Percentiles rank a stretch among this genome's conserved stretches.
Conservation (phyloP, 1,284 basidiomycete species). For the Microbotryum silenes-acaulis region DNA sequence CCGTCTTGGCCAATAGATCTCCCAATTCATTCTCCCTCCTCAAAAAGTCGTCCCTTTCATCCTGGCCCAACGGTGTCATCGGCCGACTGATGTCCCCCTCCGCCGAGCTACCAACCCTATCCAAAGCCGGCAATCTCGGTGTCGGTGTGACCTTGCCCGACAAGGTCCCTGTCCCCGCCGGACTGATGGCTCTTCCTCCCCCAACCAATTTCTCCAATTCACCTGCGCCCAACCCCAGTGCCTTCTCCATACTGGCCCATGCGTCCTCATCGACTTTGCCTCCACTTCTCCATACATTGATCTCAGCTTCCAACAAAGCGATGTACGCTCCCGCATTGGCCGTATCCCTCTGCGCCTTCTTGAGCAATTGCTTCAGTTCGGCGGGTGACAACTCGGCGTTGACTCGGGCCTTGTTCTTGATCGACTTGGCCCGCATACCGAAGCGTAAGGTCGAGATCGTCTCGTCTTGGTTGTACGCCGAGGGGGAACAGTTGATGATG, state of each 20-base stretch:
- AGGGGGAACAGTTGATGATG: slow-evolving; percentile 98
- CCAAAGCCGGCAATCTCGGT: slow-evolving; percentile 42
- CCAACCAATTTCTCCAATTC: slow-evolving; percentile 31
- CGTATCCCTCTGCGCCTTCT: slow-evolving; percentile 81
- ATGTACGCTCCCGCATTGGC: slow-evolving; percentile 80
- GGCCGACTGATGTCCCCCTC: slow-evolving; percentile 53
- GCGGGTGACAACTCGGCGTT: slow-evolving; percentile 95
- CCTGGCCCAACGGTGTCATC: slow-evolving; percentile 79
- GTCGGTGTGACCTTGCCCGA: slow-evolving; percentile 30
- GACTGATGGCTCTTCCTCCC: slow-evolving; percentile 32
- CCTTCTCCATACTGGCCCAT: slow-evolving; percentile 68
- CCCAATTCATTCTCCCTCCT: slow-evolving; percentile 93
- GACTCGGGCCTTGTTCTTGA: slow-evolving; percentile 99
- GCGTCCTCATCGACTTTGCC: slow-evolving; percentile 75
- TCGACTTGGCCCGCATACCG: slow-evolving; percentile 91
- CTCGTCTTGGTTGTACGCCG: slow-evolving; percentile 92
- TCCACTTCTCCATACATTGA: slow-evolving; percentile 83
- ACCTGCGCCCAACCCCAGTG: slow-evolving; percentile 37
- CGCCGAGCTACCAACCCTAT: slow-evolving; percentile 36
- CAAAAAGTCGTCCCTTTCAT: slow-evolving; percentile 95
- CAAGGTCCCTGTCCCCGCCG: slow-evolving; percentile 21
- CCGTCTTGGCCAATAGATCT: slow-evolving; percentile 81
- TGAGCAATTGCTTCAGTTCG: slow-evolving; percentile 86
- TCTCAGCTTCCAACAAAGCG: slow-evolving; percentile 79
- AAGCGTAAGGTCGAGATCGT: slow-evolving; percentile 96